Evolutionary conservation across 2,329 filamentous ascomycete species (phyloP).

Genomic region (Claviceps digitariae): DNA sequence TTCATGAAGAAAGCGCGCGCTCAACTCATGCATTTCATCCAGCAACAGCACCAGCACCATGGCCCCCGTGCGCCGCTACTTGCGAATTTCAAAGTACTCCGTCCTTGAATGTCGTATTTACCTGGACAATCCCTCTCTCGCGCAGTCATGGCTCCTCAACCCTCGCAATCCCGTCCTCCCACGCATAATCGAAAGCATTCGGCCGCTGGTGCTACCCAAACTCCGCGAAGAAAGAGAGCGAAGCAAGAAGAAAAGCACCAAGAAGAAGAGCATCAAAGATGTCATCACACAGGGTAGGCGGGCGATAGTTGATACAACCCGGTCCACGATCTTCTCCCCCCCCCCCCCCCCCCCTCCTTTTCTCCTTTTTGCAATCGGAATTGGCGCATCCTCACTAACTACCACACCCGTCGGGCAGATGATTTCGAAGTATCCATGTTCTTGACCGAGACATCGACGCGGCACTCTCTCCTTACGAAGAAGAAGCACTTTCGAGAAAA

Average conservation of each 20-base stretch:
- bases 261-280: constrained; percentile 77
- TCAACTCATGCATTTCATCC: not conserved
- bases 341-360: no score
- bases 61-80: constrained; percentile 79
- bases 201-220: constrained; percentile 79
- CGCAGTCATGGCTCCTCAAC: constrained; percentile 72
- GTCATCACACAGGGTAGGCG: constrained; percentile 61
- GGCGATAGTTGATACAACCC: not conserved
- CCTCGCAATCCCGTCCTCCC: constrained; percentile 63
- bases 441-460: constrained; percentile 69
- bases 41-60: constrained; percentile 30
- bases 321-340: not conserved
- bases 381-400: not conserved
- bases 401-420: constrained; percentile 37
- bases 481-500: constrained; percentile 62
- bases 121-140: constrained; percentile 76
- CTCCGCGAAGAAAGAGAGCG: constrained; percentile 68
- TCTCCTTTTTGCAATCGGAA: not conserved
- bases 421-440: constrained; percentile 95
- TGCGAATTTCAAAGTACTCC: constrained; percentile 84
- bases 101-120: constrained; percentile 97
- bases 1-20: no score
- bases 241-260: constrained; percentile 48
- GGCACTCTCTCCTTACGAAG: constrained; percentile 77
- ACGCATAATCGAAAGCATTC: constrained; percentile 71